phyloP scores from a whole-genome alignment of 148 eudicot genomes.

The Fagopyrum esculentum region DNA sequence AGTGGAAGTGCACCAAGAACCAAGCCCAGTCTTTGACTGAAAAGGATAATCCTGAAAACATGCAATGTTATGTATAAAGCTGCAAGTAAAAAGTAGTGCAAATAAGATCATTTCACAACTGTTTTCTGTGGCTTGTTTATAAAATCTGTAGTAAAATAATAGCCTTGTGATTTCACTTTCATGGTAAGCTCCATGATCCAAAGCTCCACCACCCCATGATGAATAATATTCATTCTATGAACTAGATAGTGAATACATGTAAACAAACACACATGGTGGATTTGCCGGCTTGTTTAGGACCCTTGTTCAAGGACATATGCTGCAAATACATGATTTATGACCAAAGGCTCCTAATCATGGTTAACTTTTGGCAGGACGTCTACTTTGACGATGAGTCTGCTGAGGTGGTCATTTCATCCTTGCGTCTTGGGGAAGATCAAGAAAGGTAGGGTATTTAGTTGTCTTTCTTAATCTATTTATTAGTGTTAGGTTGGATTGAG shows the following conservation, averaged over 20 bases:
- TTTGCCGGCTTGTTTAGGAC: not conserved
- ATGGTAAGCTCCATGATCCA: not conserved
- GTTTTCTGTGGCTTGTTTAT: not conserved
- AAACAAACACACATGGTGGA: not conserved
- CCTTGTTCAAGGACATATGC: not conserved
- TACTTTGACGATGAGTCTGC: slow-evolving; percentile 98
- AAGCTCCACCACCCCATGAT: not conserved
- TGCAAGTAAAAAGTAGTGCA: not conserved
- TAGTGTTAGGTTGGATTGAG: no score
- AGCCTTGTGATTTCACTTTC: not conserved
- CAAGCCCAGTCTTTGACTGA: not conserved
- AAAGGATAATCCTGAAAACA: not conserved
- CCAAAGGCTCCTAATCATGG: not conserved
- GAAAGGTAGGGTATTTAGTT: slow-evolving; percentile 41
- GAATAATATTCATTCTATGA: not conserved
- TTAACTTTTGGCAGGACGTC: slow-evolving; percentile 54
- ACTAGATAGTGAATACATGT: not conserved
- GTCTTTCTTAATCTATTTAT: not conserved
- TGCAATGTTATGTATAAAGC: not conserved
- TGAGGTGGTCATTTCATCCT: slow-evolving; percentile 93
- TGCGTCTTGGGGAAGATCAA: slow-evolving; percentile 86
- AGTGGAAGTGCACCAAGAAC: not conserved
- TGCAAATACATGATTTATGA: no score
- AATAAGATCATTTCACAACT: not conserved
- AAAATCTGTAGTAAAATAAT: not conserved